A percentile compares a stretch with the other conserved stretches of the same genome.
These are phyloP conservation scores for Corrigiola litoralis DNA, from an alignment of 179 eudicot genomes.

Conservation along the genomic window DNA sequence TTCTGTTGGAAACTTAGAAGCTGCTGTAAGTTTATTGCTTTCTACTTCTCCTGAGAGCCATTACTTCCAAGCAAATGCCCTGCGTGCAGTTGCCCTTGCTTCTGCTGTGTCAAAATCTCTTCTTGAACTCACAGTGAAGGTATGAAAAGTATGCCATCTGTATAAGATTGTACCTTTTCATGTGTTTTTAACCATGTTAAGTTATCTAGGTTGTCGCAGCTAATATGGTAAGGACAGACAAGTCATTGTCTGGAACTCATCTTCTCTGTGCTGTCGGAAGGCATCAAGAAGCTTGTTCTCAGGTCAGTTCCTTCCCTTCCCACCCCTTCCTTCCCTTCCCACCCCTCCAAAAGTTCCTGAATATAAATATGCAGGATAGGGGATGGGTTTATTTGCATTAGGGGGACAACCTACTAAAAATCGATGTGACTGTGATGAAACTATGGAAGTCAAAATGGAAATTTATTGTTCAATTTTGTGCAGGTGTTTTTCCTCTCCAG, in stretches of 20 bases:
- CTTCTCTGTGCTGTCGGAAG: constrained; percentile 98
- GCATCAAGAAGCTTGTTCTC: constrained; percentile 99
- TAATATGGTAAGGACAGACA: constrained; percentile 94
- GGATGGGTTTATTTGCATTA: background rate
- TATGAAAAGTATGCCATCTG: constrained; percentile 14
- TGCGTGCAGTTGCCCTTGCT: constrained; percentile 97
- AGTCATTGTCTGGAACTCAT: constrained; percentile 91
- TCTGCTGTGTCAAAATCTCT: constrained; percentile 91
- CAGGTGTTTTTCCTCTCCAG: no score
- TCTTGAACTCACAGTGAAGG: constrained; percentile 96
- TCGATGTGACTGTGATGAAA: no score
- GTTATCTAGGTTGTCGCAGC: constrained; percentile 88
- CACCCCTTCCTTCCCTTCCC: no score
- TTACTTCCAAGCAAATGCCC: constrained; percentile 80
- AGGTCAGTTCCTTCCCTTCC: constrained; percentile 39
- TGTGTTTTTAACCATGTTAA: constrained; percentile 5
- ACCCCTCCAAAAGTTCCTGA: no score
- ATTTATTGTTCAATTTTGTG: no score
- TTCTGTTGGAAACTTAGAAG: constrained; percentile 90
- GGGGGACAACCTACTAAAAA: background rate
- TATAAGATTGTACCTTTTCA: background rate
- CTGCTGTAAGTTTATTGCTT: constrained; percentile 91
- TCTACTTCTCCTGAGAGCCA: constrained; percentile 94
- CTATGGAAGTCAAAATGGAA: no score
- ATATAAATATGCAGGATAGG: background rate